Conservation (phyloP, 345 rosid species). For the Citrus inodora region DNA sequence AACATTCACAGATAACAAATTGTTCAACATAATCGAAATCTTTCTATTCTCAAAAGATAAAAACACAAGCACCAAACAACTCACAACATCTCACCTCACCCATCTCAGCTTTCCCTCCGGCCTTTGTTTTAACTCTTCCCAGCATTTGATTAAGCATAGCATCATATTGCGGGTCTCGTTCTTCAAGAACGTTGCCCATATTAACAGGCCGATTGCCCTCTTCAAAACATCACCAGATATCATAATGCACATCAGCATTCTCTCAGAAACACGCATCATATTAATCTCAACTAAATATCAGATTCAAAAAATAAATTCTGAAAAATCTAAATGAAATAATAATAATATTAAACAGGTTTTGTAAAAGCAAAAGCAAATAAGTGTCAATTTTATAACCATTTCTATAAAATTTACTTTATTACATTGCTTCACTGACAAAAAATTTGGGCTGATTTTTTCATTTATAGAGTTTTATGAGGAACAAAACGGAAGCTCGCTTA, state of each 20-base stretch:
- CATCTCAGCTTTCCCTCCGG: slow-evolving; percentile 84
- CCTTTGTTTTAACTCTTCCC: slow-evolving; percentile 74
- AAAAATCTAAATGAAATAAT: no score
- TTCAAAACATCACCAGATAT: slow-evolving; percentile 14
- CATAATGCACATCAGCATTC: background rate
- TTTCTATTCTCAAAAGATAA: background rate
- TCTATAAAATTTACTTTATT: background rate
- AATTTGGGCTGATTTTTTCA: background rate
- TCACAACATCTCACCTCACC: slow-evolving; percentile 64
- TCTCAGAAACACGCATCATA: background rate
- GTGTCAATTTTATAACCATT: background rate
- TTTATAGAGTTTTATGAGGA: background rate
- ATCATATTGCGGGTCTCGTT: slow-evolving; percentile 65
- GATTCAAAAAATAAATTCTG: no score
- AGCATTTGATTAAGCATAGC: slow-evolving; percentile 87
- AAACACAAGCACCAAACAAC: background rate
- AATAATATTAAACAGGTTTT: no score
- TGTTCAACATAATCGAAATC: background rate
- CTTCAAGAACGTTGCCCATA: slow-evolving; percentile 56
- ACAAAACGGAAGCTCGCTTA: slow-evolving; percentile 26
- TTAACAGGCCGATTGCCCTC: slow-evolving; percentile 36
- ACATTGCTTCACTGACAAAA: background rate
- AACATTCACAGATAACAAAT: background rate
- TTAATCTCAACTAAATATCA: background rate
- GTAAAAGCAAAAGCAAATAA: background rate